Conservation (phyloP, 1,284 basidiomycete species). For the Microbotryum silenes-acaulis region DNA sequence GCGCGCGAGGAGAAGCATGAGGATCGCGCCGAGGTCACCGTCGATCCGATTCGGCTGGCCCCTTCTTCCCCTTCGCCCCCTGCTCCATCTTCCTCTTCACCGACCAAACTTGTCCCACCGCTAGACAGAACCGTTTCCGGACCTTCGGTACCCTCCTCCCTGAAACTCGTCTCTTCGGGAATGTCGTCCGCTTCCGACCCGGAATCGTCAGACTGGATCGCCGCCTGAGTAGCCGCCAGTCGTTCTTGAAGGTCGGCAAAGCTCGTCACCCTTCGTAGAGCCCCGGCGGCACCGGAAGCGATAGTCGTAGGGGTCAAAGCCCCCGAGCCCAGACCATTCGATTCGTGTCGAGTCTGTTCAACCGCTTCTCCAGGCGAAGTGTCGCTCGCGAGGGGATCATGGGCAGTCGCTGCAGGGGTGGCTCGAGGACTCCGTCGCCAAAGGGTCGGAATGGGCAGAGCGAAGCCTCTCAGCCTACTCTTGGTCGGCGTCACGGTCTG, state of each 20-base stretch:
- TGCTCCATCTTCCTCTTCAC: neutral
- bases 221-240: slow-evolving; percentile 25
- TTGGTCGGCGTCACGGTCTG: neutral
- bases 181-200: slow-evolving; percentile 3
- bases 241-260: slow-evolving; percentile 26
- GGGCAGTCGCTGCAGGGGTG: too few species aligned
- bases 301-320: too few species aligned
- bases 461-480: neutral
- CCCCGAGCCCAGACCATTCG: too few species aligned
- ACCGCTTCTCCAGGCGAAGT: too few species aligned
- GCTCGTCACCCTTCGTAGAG: slow-evolving; percentile 20
- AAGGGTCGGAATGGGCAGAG: too few species aligned
- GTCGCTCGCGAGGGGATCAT: too few species aligned
- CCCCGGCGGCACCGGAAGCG: neutral
- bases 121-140: too few species aligned
- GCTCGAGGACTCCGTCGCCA: too few species aligned
- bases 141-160: neutral
- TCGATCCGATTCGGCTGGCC: slow-evolving; percentile 1
- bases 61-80: neutral
- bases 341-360: too few species aligned
- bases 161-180: neutral
- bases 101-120: neutral
- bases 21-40: slow-evolving; percentile 11
- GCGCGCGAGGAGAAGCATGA: slow-evolving; percentile 19
- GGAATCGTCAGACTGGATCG: slow-evolving; percentile 7